Evolutionary conservation across 2,329 filamentous ascomycete genomes (phyloP).

Genomic region (Leptographium flavum): DNA sequence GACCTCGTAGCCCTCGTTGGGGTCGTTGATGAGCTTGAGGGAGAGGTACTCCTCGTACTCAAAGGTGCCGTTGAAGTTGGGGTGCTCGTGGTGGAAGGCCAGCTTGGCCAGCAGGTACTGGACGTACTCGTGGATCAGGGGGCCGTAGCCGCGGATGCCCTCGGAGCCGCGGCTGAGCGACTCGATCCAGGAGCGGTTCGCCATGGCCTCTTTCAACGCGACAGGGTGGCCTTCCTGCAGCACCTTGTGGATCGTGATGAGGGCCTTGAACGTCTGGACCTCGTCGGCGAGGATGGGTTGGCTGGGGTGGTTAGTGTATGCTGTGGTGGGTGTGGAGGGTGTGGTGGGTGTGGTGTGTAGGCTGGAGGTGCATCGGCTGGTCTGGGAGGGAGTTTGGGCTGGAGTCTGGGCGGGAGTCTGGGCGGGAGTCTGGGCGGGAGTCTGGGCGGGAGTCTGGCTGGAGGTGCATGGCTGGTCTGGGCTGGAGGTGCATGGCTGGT

Average conservation of each 20-base stretch:
- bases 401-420: no score
- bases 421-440: no score
- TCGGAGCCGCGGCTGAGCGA: constrained; percentile 80
- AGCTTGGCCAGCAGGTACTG: constrained; percentile 90
- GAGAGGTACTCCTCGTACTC: constrained; percentile 99
- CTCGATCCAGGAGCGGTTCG: constrained; percentile 82
- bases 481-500: no score
- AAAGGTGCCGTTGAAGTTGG: constrained; percentile 96
- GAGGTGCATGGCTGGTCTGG: no score
- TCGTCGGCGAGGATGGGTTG: constrained; percentile 98
- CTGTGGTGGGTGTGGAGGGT: no score
- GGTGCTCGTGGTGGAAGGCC: constrained; percentile 90
- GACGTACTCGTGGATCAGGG: constrained; percentile 92
- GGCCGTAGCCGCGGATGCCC: constrained; percentile 77
- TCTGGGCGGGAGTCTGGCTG: no score
- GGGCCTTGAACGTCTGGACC: constrained; percentile 95
- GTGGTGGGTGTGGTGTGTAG: no score
- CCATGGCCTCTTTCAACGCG: constrained; percentile 75
- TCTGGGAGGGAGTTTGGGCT: no score
- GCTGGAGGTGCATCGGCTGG: no score
- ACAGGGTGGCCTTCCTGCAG: constrained; percentile 90
- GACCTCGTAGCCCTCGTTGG: constrained; percentile 94
- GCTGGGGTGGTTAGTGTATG: constrained; percentile 36
- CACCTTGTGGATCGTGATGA: constrained; percentile 96
- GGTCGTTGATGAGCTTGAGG: constrained; percentile 94